A percentile compares a stretch with the other conserved stretches of the same genome.
Conservation (phyloP, 805 yeast species). For the Sugiyamaella lignohabitans region DNA sequence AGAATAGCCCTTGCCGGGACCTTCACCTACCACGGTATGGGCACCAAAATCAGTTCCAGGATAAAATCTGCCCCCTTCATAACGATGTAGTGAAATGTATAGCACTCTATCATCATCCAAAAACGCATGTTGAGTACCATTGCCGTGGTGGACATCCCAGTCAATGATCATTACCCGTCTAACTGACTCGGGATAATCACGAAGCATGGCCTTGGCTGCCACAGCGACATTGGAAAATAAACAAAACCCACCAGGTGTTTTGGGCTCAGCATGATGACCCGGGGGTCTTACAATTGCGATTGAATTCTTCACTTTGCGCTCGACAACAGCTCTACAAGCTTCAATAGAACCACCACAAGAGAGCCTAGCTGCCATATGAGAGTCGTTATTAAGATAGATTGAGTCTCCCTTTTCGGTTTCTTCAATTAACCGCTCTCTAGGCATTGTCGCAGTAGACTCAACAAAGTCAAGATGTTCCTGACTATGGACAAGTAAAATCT, state of each 20-base stretch:
- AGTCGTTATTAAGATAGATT: constrained; percentile 89
- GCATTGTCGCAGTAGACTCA: constrained; percentile 69
- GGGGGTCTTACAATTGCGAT: constrained; percentile 97
- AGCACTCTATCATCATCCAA: constrained; percentile 83
- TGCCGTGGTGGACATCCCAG: constrained; percentile 99
- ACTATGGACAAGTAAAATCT: constrained; percentile 80
- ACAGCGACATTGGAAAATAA: constrained; percentile 94
- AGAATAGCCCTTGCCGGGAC: constrained; percentile 77
- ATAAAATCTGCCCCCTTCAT: constrained; percentile 84
- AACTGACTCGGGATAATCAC: constrained; percentile 81
- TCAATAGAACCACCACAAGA: constrained; percentile 97
- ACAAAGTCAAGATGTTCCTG: constrained; percentile 71
- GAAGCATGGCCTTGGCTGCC: constrained; percentile 81
- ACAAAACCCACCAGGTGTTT: constrained; percentile 95
- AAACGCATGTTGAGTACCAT: constrained; percentile 94
- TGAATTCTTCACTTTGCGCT: constrained; percentile 84
- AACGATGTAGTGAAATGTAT: constrained; percentile 87
- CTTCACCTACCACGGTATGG: constrained; percentile 75
- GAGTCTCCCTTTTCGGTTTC: constrained; percentile 92
- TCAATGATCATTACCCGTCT: constrained; percentile 77
- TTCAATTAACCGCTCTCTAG: constrained; percentile 64
- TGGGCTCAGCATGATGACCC: constrained; percentile 99
- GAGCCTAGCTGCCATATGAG: constrained; percentile 75
- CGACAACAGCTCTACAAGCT: constrained; percentile 92
- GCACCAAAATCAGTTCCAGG: constrained; percentile 91